Percentiles rank a stretch among this genome's conserved stretches.
phyloP scores from a whole-genome alignment of 352 stramenopile species.

The Phytophthora crassamura region DNA sequence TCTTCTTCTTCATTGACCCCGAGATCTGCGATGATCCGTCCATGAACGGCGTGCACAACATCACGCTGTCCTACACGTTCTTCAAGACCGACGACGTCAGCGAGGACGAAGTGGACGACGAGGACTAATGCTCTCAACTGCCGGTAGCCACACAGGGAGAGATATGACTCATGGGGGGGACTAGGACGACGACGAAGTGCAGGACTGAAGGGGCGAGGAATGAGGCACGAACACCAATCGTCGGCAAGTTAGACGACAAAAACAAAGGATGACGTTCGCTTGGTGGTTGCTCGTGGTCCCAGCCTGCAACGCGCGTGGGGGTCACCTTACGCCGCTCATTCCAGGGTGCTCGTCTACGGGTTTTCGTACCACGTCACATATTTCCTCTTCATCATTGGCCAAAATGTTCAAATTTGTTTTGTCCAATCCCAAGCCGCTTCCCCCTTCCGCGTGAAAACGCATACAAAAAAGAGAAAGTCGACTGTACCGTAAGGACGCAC shows the following conservation, averaged over 20 bases:
- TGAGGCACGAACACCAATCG: not conserved
- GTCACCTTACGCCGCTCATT: not conserved
- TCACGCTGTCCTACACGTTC: conserved; percentile 99
- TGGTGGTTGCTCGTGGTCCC: not conserved
- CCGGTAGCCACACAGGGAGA: not conserved
- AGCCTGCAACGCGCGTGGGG: no score
- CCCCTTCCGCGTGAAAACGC: conserved; percentile 21
- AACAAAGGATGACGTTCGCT: not conserved
- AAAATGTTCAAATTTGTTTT: conserved; percentile 18
- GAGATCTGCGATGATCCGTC: conserved; percentile 97
- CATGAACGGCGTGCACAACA: conserved; percentile 97
- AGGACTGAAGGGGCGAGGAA: not conserved
- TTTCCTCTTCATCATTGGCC: conserved; percentile 1
- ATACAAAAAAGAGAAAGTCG: conserved; percentile 13
- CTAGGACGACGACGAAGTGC: no score
- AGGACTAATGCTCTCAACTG: conserved; percentile 37
- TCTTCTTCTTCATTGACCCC: conserved; percentile 99
- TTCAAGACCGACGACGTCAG: conserved; percentile 97
- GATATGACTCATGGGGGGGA: not conserved
- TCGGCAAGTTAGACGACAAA: conserved; percentile 1
- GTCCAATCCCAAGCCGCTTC: conserved; percentile 11
- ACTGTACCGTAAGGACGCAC: conserved; percentile 19
- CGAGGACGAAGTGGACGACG: conserved; percentile 87
- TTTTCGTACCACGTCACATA: conserved; percentile 22
- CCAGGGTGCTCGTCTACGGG: not conserved